A percentile compares a stretch with the other conserved stretches of the same genome.
Evolutionary conservation across 202 grass and related monocot genomes (phyloP).

Genomic region (Brachypodium distachyon): DNA sequence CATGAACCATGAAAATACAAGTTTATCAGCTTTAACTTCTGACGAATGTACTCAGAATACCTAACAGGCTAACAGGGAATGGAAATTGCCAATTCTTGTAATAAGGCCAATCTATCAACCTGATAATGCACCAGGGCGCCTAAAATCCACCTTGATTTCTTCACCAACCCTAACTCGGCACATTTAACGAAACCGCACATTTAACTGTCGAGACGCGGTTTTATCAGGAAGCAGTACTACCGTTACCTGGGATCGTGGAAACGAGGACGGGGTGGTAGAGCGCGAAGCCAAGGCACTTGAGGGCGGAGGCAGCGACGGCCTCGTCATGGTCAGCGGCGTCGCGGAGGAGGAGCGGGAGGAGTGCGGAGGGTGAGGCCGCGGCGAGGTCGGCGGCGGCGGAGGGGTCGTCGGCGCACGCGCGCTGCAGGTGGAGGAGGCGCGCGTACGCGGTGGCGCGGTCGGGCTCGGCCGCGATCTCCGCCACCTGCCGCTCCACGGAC

Average conservation of each 20-base stretch:
- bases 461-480: conserved; percentile 31
- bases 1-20: not conserved
- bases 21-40: not conserved
- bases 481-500: conserved; percentile 32
- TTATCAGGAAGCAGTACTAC: not conserved
- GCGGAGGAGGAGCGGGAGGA: conserved; percentile 53
- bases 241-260: conserved; percentile 51
- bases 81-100: not conserved
- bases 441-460: conserved; percentile 49
- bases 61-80: not conserved
- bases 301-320: conserved; percentile 34
- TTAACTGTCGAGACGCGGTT: conserved; percentile 11
- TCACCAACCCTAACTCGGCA: not conserved
- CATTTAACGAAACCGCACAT: not conserved
- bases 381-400: conserved; percentile 52
- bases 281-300: conserved; percentile 82
- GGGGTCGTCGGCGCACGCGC: conserved; percentile 42
- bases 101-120: not conserved
- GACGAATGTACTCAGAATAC: not conserved
- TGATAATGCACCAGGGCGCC: not conserved
- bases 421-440: conserved; percentile 49
- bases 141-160: not conserved
- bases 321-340: conserved; percentile 45
- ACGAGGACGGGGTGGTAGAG: conserved; percentile 72
- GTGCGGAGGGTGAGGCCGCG: conserved; percentile 25